Conservation (phyloP, 306 rosid species). For the Corylus americana region DNA sequence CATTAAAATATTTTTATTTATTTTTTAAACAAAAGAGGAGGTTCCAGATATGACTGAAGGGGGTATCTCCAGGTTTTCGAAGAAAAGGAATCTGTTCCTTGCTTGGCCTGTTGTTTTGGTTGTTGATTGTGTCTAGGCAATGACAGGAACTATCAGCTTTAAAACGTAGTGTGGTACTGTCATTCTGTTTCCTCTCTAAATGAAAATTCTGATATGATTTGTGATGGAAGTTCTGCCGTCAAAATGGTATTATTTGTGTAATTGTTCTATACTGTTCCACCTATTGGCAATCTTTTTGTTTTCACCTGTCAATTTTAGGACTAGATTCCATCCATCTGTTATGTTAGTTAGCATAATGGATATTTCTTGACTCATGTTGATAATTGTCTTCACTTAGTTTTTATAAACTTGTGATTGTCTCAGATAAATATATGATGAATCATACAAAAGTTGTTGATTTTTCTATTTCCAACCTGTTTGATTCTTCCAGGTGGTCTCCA, state of each 20-base stretch:
- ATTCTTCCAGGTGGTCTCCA: slow-evolving; percentile 60
- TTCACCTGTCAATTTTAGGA: slow-evolving; percentile 7
- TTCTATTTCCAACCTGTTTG: not conserved
- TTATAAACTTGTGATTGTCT: not conserved
- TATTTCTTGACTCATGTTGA: not conserved
- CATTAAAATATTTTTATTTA: too few relatives aligned
- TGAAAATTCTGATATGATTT: too few relatives aligned
- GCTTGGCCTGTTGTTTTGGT: too few relatives aligned
- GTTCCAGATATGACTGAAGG: too few relatives aligned
- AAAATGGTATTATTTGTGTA: not conserved
- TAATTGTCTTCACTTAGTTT: not conserved
- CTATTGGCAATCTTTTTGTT: not conserved
- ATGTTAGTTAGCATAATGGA: not conserved
- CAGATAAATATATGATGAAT: not conserved
- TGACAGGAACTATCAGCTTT: too few relatives aligned
- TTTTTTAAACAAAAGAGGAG: too few relatives aligned
- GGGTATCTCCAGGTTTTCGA: too few relatives aligned
- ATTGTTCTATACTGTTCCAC: slow-evolving; percentile 14
- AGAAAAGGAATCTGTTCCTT: too few relatives aligned
- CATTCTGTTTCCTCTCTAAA: too few relatives aligned
- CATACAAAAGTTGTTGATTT: not conserved
- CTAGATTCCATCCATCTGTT: slow-evolving; percentile 8
- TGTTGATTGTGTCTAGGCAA: too few relatives aligned
- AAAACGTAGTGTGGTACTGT: too few relatives aligned
- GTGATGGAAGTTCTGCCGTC: too few relatives aligned